Evolutionary conservation across 495 filamentous ascomycete species (phyloP).

Genomic region (Hypoxylon crocopeplum): DNA sequence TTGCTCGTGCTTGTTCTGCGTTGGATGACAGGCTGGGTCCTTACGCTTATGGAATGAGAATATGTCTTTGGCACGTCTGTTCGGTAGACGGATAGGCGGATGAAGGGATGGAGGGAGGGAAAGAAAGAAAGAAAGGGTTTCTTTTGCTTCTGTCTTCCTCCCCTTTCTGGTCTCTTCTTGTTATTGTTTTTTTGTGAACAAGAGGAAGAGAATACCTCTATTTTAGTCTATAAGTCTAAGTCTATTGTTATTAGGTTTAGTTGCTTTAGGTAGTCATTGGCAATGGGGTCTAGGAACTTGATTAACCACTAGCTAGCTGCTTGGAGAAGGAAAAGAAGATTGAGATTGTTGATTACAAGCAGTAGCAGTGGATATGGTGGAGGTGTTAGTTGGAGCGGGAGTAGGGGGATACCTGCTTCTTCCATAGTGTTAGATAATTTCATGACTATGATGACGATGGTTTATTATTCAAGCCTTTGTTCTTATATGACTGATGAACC

Average conservation of each 20-base stretch:
- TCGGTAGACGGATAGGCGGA: too few species aligned
- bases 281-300: too few species aligned
- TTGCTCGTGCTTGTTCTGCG: not conserved
- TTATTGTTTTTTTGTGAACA: too few species aligned
- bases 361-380: slow-evolving; percentile 2
- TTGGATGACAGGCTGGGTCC: too few species aligned
- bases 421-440: slow-evolving; percentile 7
- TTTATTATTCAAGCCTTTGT: not conserved
- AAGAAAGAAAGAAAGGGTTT: not conserved
- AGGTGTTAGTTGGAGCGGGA: not conserved
- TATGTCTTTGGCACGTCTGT: slow-evolving; percentile 22
- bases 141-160: not conserved
- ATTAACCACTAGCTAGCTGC: slow-evolving; percentile 3
- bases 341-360: slow-evolving; percentile 14
- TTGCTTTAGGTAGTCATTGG: too few species aligned
- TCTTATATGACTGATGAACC: not conserved
- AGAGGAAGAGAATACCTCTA: too few species aligned
- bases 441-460: slow-evolving; percentile 12
- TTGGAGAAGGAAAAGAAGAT: slow-evolving; percentile 1
- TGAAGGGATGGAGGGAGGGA: not conserved
- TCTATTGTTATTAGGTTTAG: too few species aligned
- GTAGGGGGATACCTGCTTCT: not conserved
- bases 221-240: too few species aligned
- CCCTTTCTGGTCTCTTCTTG: slow-evolving; percentile 1
- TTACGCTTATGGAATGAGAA: slow-evolving; percentile 5